These are phyloP conservation scores for Adansonia rubrostipa DNA, from an alignment of 441 rosid genomes.

Conservation along the genomic window DNA sequence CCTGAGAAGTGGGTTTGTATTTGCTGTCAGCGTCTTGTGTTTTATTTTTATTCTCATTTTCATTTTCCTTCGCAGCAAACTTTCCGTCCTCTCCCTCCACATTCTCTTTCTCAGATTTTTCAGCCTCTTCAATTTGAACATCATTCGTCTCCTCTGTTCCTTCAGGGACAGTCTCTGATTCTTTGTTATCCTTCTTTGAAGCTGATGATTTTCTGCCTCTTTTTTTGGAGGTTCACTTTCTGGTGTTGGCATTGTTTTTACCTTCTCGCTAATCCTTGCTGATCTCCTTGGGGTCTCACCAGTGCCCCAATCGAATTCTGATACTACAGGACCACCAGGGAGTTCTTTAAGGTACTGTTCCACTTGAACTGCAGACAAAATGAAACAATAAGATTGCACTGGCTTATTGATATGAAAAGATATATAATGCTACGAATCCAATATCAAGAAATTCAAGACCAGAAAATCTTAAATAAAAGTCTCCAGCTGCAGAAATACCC, in stretches of 20 bases:
- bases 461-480: background rate
- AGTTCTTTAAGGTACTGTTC: conserved; percentile 54
- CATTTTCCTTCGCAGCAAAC: conserved; percentile 32
- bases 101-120: conserved; percentile 33
- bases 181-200: conserved; percentile 50
- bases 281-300: conserved; percentile 32
- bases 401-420: background rate
- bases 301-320: conserved; percentile 55
- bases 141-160: conserved; percentile 42
- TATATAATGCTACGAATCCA: background rate
- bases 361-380: conserved; percentile 46
- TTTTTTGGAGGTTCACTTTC: conserved; percentile 47
- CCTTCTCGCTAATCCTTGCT: conserved; percentile 50
- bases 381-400: conserved; percentile 6
- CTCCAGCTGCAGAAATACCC: background rate
- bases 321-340: conserved; percentile 46
- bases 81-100: conserved; percentile 32
- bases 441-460: conserved; percentile 15
- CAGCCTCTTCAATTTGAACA: conserved; percentile 40
- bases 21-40: conserved; percentile 35
- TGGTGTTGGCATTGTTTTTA: conserved; percentile 38
- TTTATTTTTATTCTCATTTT: conserved; percentile 31
- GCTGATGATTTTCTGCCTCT: conserved; percentile 41
- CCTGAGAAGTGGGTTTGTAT: conserved; percentile 29
- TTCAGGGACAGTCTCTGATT: conserved; percentile 37